Base-by-base conservation (phyloP, 495 filamentous ascomycete genomes). In the Neurospora sp. region DNA sequence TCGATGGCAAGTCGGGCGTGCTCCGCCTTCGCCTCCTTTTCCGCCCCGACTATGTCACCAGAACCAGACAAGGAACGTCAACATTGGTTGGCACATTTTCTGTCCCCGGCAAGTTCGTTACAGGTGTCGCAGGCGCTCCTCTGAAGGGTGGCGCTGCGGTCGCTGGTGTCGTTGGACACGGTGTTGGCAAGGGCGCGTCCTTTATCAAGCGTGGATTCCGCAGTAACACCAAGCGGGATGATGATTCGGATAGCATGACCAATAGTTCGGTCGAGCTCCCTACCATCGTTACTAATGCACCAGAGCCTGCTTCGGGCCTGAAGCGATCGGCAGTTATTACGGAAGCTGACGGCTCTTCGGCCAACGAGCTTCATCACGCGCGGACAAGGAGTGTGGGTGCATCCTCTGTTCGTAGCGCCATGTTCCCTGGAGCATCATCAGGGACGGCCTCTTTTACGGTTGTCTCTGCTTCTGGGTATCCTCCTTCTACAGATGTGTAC, bases 61-160 rank as follows among this genome's bases (percentile, higher is more conserved):
- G 96, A 70, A 88, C 93, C 12, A 89, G 93, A 41, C 93, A 97
- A 82, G 96, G 96, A 60, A 96, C 95, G 0, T 92, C 93, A 4
- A 98, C 96, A 5, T 97, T 99, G 87, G 91, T 90, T 5, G 96
- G 96, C 16, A 98, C 94, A 0, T 97, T 99, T 79, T 90, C 92
- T 6, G 86, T 91, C 5, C 93, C 96, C n/a, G 93, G 93, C 39
- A 97, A 94, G 84, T 92, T 98, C 71, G 92, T 98, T 71, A 90
- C 89, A 18, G 89, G 89, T 71, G 89, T 90, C 72, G 89, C 88
- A 7, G 94, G 94, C 35, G 95, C 92, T 12, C 96, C 96, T 12
- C 89, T 98, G 78, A 98, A 98, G 84, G 95, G 95, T 39, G 93
- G 92, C 38, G 91, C 89, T 69, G 90, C 91, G 54, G 91, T 93